These are phyloP conservation scores for Atkinsonella texensis DNA, from an alignment of 2,329 filamentous ascomycete genomes.

Conservation along the genomic window DNA sequence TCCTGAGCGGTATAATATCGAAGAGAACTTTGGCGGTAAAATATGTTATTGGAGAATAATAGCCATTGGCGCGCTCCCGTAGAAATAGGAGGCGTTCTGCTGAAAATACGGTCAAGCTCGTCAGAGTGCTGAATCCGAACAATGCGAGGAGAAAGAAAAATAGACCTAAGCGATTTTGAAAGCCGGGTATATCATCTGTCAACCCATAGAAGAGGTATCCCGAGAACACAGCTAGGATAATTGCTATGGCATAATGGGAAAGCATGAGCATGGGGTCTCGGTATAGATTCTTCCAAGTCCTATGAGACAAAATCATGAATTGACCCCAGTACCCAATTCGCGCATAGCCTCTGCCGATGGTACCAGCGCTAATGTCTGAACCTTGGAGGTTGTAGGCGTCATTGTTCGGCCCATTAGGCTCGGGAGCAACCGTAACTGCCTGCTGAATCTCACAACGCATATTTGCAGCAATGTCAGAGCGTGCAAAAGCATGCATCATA, in stretches of 20 bases:
- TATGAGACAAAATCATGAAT: constrained; percentile 76
- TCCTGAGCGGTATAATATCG: constrained; percentile 85
- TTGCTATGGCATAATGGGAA: constrained; percentile 95
- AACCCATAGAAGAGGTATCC: constrained; percentile 94
- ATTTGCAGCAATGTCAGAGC: constrained; percentile 63
- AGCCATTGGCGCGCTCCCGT: constrained; percentile 88
- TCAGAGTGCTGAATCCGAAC: constrained; percentile 94
- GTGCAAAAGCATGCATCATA: constrained; percentile 62
- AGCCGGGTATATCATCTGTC: constrained; percentile 90
- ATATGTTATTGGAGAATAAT: constrained; percentile 89
- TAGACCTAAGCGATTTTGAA: constrained; percentile 91
- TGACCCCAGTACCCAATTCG: constrained; percentile 71
- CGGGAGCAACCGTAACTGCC: constrained; percentile 50
- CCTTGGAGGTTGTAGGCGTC: constrained; percentile 37
- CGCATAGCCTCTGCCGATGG: constrained; percentile 66
- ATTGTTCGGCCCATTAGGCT: constrained; percentile 52
- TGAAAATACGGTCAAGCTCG: constrained; percentile 86
- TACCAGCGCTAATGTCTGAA: constrained; percentile 39
- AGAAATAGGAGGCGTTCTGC: constrained; percentile 84
- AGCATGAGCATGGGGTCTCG: constrained; percentile 97
- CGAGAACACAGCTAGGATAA: constrained; percentile 83
- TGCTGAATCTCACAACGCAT: constrained; percentile 69
- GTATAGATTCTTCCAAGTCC: constrained; percentile 96
- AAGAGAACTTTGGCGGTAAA: constrained; percentile 97
- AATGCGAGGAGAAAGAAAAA: constrained; percentile 96